A percentile compares a stretch with the other conserved stretches of the same genome.
Evolutionary conservation across 805 yeast species (phyloP).

Genomic region (Pichia phayaonensis): DNA sequence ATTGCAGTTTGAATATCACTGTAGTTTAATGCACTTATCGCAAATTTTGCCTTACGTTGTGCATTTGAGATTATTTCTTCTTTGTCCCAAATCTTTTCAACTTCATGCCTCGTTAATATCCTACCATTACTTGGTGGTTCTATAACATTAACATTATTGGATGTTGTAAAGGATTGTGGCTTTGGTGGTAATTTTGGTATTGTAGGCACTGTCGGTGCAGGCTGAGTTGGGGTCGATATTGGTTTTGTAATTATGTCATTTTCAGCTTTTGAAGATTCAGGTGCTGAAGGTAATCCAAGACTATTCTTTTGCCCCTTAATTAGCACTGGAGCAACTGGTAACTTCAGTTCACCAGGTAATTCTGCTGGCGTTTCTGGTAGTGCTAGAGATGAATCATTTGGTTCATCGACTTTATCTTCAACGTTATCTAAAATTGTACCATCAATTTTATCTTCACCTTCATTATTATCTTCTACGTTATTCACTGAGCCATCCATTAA

Average conservation of each 20-base stretch:
- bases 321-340: constrained; percentile 25
- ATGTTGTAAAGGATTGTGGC: neutral
- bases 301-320: constrained; percentile 26
- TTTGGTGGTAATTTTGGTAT: neutral
- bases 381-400: constrained; percentile 7
- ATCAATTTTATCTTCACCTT: neutral
- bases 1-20: constrained; percentile 68
- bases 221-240: neutral
- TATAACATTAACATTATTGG: too few relatives aligned
- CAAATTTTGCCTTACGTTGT: constrained; percentile 67
- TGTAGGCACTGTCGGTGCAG: neutral
- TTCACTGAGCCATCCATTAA: constrained; percentile 4
- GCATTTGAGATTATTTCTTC: constrained; percentile 51
- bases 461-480: neutral
- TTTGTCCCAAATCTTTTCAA: constrained; percentile 43
- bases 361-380: constrained; percentile 16
- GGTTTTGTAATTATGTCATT: neutral
- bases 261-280: constrained; percentile 4
- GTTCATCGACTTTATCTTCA: constrained; percentile 13
- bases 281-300: constrained; percentile 24
- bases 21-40: constrained; percentile 70
- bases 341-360: constrained; percentile 19
- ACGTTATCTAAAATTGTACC: neutral
- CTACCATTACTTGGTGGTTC: constrained; percentile 2
- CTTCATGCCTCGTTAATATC: constrained; percentile 28